These are phyloP conservation scores for Stephanodiscus triporus DNA, from an alignment of 108 stramenopile genomes.

Conservation along the genomic window DNA sequence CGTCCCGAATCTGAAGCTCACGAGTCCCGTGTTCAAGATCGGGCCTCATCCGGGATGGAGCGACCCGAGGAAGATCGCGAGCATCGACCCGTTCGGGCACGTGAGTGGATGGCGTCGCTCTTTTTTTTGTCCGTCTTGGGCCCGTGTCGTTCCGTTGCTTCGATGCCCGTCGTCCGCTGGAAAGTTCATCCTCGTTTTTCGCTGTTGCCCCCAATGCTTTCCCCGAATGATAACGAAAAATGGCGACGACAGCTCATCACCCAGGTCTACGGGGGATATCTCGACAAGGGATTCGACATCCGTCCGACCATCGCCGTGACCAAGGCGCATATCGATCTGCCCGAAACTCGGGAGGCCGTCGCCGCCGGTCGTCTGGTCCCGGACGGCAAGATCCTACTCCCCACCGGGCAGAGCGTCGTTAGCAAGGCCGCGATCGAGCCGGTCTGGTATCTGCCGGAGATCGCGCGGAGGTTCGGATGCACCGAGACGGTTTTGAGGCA, in stretches of 20 bases:
- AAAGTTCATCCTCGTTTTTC: not conserved
- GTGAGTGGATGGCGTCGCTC: no score
- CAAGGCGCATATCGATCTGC: constrained; percentile 98
- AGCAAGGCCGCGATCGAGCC: constrained; percentile 99
- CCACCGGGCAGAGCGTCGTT: constrained; percentile 90
- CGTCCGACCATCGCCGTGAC: constrained; percentile 99
- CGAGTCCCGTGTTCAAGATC: constrained; percentile 93
- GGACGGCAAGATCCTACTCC: constrained; percentile 91
- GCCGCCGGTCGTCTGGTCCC: constrained; percentile 85
- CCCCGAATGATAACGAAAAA: not conserved
- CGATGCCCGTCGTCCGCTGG: no score
- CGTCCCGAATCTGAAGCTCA: constrained; percentile 90
- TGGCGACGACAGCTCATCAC: constrained; percentile 52
- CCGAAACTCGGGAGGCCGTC: constrained; percentile 94
- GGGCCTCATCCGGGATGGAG: constrained; percentile 94
- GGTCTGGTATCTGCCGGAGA: constrained; percentile 98
- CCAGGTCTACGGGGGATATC: constrained; percentile 78
- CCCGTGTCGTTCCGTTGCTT: not conserved
- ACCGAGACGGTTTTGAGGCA: constrained; percentile 90
- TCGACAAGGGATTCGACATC: constrained; percentile 97
- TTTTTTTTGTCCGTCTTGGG: no score
- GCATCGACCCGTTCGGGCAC: constrained; percentile 98
- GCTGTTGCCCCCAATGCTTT: not conserved
- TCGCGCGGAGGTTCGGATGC: constrained; percentile 95
- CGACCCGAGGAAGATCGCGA: constrained; percentile 94